These are phyloP conservation scores for Ogataea paradorogensis DNA, from an alignment of 805 yeast genomes.

Conservation along the genomic window DNA sequence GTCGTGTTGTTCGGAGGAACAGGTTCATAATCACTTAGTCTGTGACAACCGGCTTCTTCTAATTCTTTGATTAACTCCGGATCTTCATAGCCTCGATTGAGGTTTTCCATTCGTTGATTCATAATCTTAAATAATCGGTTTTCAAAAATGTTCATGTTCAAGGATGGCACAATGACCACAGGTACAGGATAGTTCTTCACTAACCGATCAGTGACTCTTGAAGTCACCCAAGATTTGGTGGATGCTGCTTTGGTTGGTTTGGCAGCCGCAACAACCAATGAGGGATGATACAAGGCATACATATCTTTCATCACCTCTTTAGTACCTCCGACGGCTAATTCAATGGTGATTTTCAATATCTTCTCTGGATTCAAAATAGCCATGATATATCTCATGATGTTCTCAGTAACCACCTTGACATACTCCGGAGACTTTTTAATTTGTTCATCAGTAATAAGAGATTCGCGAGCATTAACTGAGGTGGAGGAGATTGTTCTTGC, in stretches of 20 bases:
- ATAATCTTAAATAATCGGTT: slow-evolving; percentile 36
- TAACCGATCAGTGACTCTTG: slow-evolving; percentile 60
- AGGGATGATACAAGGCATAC: slow-evolving; percentile 60
- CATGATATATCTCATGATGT: slow-evolving; percentile 52
- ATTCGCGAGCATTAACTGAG: slow-evolving; percentile 4
- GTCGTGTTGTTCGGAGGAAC: slow-evolving; percentile 10
- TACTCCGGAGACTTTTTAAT: slow-evolving; percentile 46
- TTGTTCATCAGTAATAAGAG: slow-evolving; percentile 30
- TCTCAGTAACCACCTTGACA: slow-evolving; percentile 42
- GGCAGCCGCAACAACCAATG: slow-evolving; percentile 52
- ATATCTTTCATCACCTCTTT: slow-evolving; percentile 56
- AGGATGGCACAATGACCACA: slow-evolving; percentile 62
- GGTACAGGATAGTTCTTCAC: slow-evolving; percentile 66
- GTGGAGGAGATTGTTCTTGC: slow-evolving; percentile 22
- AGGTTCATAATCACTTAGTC: slow-evolving; percentile 24
- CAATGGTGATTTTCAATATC: slow-evolving; percentile 54
- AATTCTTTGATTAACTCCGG: slow-evolving; percentile 19
- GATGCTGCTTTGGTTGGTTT: slow-evolving; percentile 51
- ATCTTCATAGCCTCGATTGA: slow-evolving; percentile 15
- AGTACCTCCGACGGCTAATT: slow-evolving; percentile 57
- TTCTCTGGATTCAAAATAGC: slow-evolving; percentile 44
- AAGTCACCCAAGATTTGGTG: slow-evolving; percentile 56
- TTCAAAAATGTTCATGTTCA: slow-evolving; percentile 55
- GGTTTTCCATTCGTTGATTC: slow-evolving; percentile 21
- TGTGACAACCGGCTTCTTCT: slow-evolving; percentile 28